Conservation (phyloP, 169 alveolate species). For the Cyclospora cayetanensis region DNA sequence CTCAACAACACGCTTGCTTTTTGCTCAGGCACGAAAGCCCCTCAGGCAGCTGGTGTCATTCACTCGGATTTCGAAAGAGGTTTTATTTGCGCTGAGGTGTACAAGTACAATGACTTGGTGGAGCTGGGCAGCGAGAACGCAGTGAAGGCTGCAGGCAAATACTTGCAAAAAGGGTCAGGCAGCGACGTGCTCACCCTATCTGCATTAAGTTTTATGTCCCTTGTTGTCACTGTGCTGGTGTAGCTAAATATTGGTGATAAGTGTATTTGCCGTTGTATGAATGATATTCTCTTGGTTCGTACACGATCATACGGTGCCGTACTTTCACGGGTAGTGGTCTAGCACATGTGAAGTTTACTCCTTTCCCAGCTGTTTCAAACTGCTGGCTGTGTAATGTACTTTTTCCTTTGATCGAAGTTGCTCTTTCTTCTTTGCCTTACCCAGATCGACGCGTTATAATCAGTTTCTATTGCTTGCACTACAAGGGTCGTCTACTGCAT, state of each 20-base stretch:
- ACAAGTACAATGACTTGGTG: constrained; percentile 90
- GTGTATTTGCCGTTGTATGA: too few species aligned
- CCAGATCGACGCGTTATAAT: background rate
- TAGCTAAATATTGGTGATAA: too few species aligned
- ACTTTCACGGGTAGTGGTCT: too few species aligned
- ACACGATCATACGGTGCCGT: too few species aligned
- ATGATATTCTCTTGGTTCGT: too few species aligned
- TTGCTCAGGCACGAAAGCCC: constrained; percentile 73
- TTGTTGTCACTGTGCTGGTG: too few species aligned
- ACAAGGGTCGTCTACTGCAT: background rate
- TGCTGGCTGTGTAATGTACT: too few species aligned
- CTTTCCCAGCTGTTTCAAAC: too few species aligned
- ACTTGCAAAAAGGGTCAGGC: constrained; percentile 81
- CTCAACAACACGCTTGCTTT: background rate
- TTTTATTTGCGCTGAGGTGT: constrained; percentile 98
- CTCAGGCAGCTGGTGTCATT: constrained; percentile 83
- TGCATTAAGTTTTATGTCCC: too few species aligned
- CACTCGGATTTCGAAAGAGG: constrained; percentile 98
- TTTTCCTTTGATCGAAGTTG: too few species aligned
- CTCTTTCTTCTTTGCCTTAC: background rate
- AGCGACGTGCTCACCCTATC: too few species aligned
- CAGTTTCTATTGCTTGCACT: background rate
- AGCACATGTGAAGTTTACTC: too few species aligned
- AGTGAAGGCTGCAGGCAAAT: constrained; percentile 92
- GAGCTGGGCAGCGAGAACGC: constrained; percentile 88